Evolutionary conservation across 2,329 filamentous ascomycete genomes (phyloP), one percentile per base, ranked within the genome.

Genomic region (Aschersonia sp.): DNA sequence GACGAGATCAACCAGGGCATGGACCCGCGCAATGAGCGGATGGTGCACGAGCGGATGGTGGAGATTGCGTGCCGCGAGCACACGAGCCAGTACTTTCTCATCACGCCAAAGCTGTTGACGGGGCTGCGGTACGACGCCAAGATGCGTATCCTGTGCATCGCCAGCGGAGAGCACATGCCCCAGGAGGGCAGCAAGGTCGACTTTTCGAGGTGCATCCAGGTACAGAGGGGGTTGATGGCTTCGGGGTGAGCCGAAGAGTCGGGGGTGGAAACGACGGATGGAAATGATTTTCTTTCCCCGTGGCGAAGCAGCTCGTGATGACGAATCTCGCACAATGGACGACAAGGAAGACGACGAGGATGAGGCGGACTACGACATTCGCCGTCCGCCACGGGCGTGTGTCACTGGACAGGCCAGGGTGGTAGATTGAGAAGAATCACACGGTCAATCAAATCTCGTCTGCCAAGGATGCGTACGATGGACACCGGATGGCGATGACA

Each of bases 1-100:
- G 92, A 98, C 66, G 92, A 98, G 69, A 98, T 98, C 73, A 98
- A 98, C 61, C 92, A 98, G 67, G 92, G 92, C 54, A 98, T 98
- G 92, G 92, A 98, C 63, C 92, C 90, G 42, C 83, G 92, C 58
- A 98, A 98, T 66, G 92, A 98, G 67, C 85, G 92, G 56, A 94
- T 95, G 79, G 89, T 98, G 12, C 92, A 98, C 67, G 87, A 90
- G 61, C 86, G 92, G 53, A 94, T 98, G 84, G 92, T 98, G 7
- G 88, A 95, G 59, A 95, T 98, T 60, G 92, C 92, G 42, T 97
- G 92, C 64, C 77, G 79, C 54, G 82, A 88, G 63, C 79, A 84
- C 62, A 80, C 79, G n/a, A 76, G 72, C 54, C 81, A 84, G 67
- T 98, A 98, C 68, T 98, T 98, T 70, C 79, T 98, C 53, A 94